Evolutionary conservation across 2,329 filamentous ascomycete species (phyloP).

Genomic region (Rhynchosporium secalis): DNA sequence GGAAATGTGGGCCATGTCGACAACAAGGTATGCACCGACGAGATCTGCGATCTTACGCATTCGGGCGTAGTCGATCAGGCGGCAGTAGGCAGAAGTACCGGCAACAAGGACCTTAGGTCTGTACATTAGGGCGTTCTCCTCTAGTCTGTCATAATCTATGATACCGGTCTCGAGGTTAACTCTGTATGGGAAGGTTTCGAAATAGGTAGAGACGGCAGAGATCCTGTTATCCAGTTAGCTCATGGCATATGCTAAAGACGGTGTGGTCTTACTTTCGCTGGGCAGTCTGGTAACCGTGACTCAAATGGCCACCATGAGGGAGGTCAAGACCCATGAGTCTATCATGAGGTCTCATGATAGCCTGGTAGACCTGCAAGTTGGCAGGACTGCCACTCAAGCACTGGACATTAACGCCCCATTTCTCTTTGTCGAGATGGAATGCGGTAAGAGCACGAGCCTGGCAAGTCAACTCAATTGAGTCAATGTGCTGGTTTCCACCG

Average conservation of each 20-base stretch:
- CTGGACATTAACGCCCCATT: slow-evolving; percentile 99
- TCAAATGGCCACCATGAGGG: slow-evolving; percentile 92
- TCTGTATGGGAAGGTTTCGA: slow-evolving; percentile 97
- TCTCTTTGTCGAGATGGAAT: slow-evolving; percentile 80
- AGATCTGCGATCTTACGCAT: slow-evolving; percentile 96
- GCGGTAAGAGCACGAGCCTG: slow-evolving; percentile 90
- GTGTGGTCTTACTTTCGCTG: slow-evolving; percentile 70
- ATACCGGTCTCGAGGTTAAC: slow-evolving; percentile 87
- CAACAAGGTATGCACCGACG: slow-evolving; percentile 90
- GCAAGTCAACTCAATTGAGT: slow-evolving; percentile 92
- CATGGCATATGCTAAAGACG: background rate
- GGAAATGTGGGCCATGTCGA: slow-evolving; percentile 99
- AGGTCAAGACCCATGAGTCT: slow-evolving; percentile 97
- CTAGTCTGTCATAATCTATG: slow-evolving; percentile 93
- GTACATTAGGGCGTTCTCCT: slow-evolving; percentile 88
- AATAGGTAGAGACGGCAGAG: slow-evolving; percentile 97
- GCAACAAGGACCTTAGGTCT: slow-evolving; percentile 95
- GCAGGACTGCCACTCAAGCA: slow-evolving; percentile 89
- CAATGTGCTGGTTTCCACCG: slow-evolving; percentile 98
- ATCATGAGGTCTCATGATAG: slow-evolving; percentile 92
- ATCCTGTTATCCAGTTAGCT: slow-evolving; percentile 53
- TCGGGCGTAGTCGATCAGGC: slow-evolving; percentile 91
- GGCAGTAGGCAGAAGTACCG: slow-evolving; percentile 97
- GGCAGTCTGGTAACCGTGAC: slow-evolving; percentile 96
- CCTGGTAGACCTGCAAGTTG: slow-evolving; percentile 98